Base-by-base conservation (phyloP, 805 yeast species). In the Kodamaea restingae region DNA sequence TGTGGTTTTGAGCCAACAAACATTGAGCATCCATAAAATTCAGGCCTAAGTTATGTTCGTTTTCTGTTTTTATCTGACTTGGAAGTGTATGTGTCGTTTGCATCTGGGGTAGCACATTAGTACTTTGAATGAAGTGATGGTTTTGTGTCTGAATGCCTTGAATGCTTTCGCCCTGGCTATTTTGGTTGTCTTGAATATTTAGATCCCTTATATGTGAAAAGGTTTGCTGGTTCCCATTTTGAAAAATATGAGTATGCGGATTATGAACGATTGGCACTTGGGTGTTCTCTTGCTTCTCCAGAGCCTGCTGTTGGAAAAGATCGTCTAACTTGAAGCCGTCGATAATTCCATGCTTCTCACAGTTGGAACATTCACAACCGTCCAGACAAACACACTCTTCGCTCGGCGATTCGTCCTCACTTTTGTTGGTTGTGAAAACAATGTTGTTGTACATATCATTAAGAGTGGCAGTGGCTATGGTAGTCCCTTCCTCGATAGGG, bases 331-430 rank as follows among this genome's bases (percentile, higher is more conserved):
- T 62, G 40, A 57, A 48, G 2, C 74, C 74, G 39, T 69, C 58
- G 26, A 69, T 64, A n/a, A 65, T 68, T 1, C 73, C 71, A 44
- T 69, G 74, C 1, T 64, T 59, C 45, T 68, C 73, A 47, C 74
- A 69, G 43, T 67, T 69, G 8, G 60, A 40, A 46, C 74, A 69
- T n/a, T 52, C 61, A 45, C 70, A 64, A 7, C 46, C 40, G 18
- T 54, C 54, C 3, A 61, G 53, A 52, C 69, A 63, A 7, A 36
- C 25, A 40, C 65, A 60, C 11, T 38, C 41, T 9, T 37, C 32
- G 8, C 25, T 17, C 3, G 41, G 37, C 11, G 41, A 38, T 11
- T 38, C 37, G 21, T 7, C 21, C 6, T 32, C 27, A 15, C 11
- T 12, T 17, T 14, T 33, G 8, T 26, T 18, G 7, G 27, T 33